phyloP scores from a whole-genome alignment of 805 yeast species.

The Barnettozyma siamensis region DNA sequence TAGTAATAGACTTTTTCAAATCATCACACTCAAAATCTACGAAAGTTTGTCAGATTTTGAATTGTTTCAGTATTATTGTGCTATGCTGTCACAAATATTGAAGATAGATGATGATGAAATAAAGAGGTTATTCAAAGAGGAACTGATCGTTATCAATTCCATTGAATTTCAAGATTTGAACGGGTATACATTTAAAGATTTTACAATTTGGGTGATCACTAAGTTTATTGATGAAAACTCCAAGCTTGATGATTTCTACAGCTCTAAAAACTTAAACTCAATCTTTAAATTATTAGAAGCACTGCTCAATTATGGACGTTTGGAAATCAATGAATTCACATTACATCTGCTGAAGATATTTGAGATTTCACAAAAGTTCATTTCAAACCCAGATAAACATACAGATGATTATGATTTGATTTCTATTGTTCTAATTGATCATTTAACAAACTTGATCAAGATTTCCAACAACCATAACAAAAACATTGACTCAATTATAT shows the following conservation, averaged over 20 bases:
- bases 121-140: slow-evolving; percentile 46
- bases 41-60: slow-evolving; percentile 53
- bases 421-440: slow-evolving; percentile 21
- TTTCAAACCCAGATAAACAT: slow-evolving; percentile 7
- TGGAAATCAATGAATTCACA: slow-evolving; percentile 35
- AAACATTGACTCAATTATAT: slow-evolving; percentile 12
- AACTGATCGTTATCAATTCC: slow-evolving; percentile 51
- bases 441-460: slow-evolving; percentile 20
- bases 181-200: slow-evolving; percentile 56
- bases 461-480: slow-evolving; percentile 14
- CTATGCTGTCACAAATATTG: slow-evolving; percentile 47
- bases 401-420: slow-evolving; percentile 17
- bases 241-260: slow-evolving; percentile 22
- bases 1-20: slow-evolving; percentile 53
- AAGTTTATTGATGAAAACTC: slow-evolving; percentile 36
- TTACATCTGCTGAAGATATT: slow-evolving; percentile 38
- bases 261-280: slow-evolving; percentile 35
- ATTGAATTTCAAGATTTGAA: slow-evolving; percentile 38
- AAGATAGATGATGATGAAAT: slow-evolving; percentile 37
- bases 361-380: slow-evolving; percentile 27
- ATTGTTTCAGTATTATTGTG: slow-evolving; percentile 56
- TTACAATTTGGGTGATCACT: slow-evolving; percentile 40
- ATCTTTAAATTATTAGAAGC: slow-evolving; percentile 40
- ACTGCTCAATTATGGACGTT: slow-evolving; percentile 49
- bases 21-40: slow-evolving; percentile 51